Evolutionary conservation across 306 rosid genomes (phyloP).

Genomic region (Purshia tridentata): DNA sequence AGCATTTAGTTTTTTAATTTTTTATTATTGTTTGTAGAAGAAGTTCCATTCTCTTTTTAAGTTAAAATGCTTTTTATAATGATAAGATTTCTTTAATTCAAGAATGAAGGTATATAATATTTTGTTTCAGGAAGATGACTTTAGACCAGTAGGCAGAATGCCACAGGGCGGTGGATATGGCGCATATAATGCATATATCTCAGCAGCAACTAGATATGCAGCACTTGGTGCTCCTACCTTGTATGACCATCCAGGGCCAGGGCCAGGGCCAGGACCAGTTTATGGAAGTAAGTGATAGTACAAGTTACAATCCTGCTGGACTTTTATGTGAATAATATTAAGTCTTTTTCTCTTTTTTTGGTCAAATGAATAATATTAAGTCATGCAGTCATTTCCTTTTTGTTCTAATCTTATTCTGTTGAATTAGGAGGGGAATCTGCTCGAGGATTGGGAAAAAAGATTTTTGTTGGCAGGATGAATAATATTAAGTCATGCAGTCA

Average conservation of each 20-base stretch:
- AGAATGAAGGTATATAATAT: conserved; percentile 10
- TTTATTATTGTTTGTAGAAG: no score
- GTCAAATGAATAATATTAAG: no score
- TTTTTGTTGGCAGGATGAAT: conserved; percentile 66
- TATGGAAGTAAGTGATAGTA: conserved; percentile 71
- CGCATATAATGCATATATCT: conserved; percentile 92
- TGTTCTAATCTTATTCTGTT: conserved; percentile 15
- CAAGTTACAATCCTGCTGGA: conserved; percentile 19
- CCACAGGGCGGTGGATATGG: conserved; percentile 91
- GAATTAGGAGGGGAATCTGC: conserved; percentile 70
- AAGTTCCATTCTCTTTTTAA: background rate
- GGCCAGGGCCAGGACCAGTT: conserved; percentile 44
- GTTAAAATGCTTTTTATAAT: background rate
- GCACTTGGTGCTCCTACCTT: conserved; percentile 95
- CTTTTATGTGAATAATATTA: background rate
- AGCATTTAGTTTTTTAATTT: conserved; percentile 3
- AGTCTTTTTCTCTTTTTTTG: no score
- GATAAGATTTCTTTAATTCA: conserved; percentile 4
- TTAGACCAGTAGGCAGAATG: conserved; percentile 71
- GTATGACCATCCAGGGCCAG: conserved; percentile 66
- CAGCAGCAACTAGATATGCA: conserved; percentile 96
- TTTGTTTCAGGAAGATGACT: conserved; percentile 80
- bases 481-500: conserved; percentile 13
- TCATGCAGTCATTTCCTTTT: conserved; percentile 16
- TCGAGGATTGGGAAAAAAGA: conserved; percentile 73